Base-by-base conservation (phyloP, 441 rosid species). In the Sinapis alba region DNA sequence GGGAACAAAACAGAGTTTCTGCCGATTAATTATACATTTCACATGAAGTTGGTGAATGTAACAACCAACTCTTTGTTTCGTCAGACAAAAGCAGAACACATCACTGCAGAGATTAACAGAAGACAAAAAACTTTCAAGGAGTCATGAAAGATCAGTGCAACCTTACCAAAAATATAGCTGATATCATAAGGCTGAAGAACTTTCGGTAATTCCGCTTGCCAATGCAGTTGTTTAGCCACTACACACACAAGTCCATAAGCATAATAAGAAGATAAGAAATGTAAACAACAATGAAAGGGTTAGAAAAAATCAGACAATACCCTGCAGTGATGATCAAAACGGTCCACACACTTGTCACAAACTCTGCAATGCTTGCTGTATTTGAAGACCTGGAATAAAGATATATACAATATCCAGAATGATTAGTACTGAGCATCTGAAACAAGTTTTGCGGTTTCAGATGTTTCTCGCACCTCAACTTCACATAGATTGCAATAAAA, bases 331-430 rank as follows among this genome's bases (percentile, higher is more conserved):
- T 96, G 99, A 82, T 96, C 98, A 58, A 96, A 96, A 50, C 81
- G 82, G 78, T 96, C 91, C 5, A 96, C 99, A 51, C 99, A 96
- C 83, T 96, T 96, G 86, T 96, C 97, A 58, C 98, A 93, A 62
- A 96, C 97, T 81, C 99, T 85, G 71, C 99, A 96, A 80, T 96
- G 99, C 84, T 96, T 96, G 90, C 98, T 93, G 84, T 91, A 90
- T 82, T 89, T 96, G 84, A 89, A 91, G 71, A 96, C 99, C 98
- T 96, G 86, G 20, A 54, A 76, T 5, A 76, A 59, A 34, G 19
- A 30, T 43, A 75, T 12, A 69, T n/a, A n/a, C 70, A 54, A 23
- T 19, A 5, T 50, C 57, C 23, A 18, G 58, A 53, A 20, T 10
- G 3, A 53, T 57, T 58, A 34, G 21, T 30, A 74, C 79, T 86